Conservation (phyloP, 176 grass and related monocot species). For the Sorghum bicolor region DNA sequence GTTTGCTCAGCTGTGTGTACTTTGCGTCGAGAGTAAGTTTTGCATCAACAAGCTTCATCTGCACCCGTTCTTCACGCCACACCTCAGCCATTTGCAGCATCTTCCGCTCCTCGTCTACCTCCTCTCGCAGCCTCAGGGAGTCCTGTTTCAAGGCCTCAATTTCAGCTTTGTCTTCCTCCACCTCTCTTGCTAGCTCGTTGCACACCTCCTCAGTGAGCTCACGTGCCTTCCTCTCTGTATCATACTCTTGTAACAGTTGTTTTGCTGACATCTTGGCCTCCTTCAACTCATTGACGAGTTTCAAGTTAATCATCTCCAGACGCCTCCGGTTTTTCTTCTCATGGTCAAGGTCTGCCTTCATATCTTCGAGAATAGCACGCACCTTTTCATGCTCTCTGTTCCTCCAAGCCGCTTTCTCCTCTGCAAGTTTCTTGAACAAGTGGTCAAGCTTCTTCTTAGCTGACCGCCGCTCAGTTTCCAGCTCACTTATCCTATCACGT, state of each 20-base stretch:
- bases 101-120: slow-evolving; percentile 85
- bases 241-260: slow-evolving; percentile 77
- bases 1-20: slow-evolving; percentile 58
- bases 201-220: slow-evolving; percentile 90
- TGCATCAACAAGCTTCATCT: slow-evolving; percentile 97
- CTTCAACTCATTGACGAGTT: slow-evolving; percentile 77
- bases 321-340: slow-evolving; percentile 80
- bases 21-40: slow-evolving; percentile 85
- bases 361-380: slow-evolving; percentile 72
- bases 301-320: slow-evolving; percentile 69
- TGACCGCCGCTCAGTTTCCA: slow-evolving; percentile 65
- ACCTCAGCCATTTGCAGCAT: slow-evolving; percentile 99
- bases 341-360: slow-evolving; percentile 83
- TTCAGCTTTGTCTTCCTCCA: slow-evolving; percentile 93
- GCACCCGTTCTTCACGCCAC: slow-evolving; percentile 94
- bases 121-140: slow-evolving; percentile 60
- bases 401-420: slow-evolving; percentile 86
- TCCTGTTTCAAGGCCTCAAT: slow-evolving; percentile 81
- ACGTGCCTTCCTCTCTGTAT: slow-evolving; percentile 72
- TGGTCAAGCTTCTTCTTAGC: slow-evolving; percentile 91
- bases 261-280: slow-evolving; percentile 74
- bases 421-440: slow-evolving; percentile 86
- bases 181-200: slow-evolving; percentile 88
- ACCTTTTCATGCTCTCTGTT: slow-evolving; percentile 90
- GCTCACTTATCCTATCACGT: slow-evolving; percentile 46